Conservation (phyloP, 148 eudicot genomes). For the Limonium bicolor region DNA sequence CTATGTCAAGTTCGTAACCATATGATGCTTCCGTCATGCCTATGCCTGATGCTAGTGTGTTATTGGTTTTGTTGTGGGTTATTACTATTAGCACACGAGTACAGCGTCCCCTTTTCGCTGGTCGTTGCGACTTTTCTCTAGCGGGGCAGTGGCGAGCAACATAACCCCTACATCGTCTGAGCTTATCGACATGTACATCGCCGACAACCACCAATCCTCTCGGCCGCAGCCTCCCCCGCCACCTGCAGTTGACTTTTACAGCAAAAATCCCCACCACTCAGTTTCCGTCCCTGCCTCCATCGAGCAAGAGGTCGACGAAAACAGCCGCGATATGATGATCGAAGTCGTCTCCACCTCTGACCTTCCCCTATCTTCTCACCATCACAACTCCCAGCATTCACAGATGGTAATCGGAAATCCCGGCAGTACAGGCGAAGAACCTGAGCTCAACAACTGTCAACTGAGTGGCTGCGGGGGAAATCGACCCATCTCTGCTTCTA, state of each 20-base stretch:
- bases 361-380: slow-evolving; percentile 9
- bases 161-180: no score
- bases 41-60: no score
- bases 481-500: not conserved
- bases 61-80: no score
- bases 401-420: slow-evolving; percentile 12
- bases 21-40: no score
- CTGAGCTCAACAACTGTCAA: not conserved
- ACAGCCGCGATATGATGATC: slow-evolving; percentile 30
- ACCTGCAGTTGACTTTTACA: slow-evolving; percentile 17
- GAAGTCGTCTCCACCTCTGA: slow-evolving; percentile 19
- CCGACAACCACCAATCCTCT: slow-evolving; percentile 1
- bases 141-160: no score
- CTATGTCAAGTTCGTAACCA: no score
- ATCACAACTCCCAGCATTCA: no score
- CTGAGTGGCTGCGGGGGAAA: not conserved
- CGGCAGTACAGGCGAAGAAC: slow-evolving; percentile 16
- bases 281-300: not conserved
- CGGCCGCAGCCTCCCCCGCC: slow-evolving; percentile 6
- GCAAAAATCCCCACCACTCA: not conserved
- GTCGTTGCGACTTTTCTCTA: no score
- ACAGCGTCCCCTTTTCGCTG: no score
- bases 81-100: no score
- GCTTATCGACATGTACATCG: not conserved
- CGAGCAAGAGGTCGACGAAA: slow-evolving; percentile 7